These are phyloP conservation scores for Gloeopeniophorella convolvens DNA, from an alignment of 768 basidiomycete species.

Conservation along the genomic window DNA sequence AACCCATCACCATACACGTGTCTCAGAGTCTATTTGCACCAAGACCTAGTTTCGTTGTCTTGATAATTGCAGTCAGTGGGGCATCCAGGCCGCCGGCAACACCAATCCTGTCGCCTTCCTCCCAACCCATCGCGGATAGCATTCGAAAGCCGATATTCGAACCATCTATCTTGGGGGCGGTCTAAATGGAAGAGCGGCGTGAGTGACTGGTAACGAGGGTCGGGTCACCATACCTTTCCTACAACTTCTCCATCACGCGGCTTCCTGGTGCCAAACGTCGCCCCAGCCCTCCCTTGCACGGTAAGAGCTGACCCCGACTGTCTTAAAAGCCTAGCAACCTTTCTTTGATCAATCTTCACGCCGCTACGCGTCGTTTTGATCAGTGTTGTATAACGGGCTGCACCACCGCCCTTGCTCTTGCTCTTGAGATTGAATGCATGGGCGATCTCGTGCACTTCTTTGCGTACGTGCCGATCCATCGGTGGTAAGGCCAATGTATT, in stretches of 20 bases:
- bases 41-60: slow-evolving; percentile 77
- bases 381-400: slow-evolving; percentile 70
- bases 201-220: background rate
- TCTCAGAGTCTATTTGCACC: slow-evolving; percentile 56
- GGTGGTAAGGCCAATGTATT: slow-evolving; percentile 67
- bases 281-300: too few relatives aligned
- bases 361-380: slow-evolving; percentile 59
- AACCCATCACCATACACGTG: too few relatives aligned
- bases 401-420: slow-evolving; percentile 63
- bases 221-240: slow-evolving; percentile 51
- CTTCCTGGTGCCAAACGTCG: slow-evolving; percentile 19
- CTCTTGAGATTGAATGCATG: slow-evolving; percentile 71
- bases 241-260: slow-evolving; percentile 85
- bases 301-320: too few relatives aligned
- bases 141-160: slow-evolving; percentile 84
- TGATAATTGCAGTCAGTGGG: slow-evolving; percentile 80
- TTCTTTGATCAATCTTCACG: slow-evolving; percentile 48
- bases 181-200: slow-evolving; percentile 32
- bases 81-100: slow-evolving; percentile 54
- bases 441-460: slow-evolving; percentile 77
- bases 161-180: slow-evolving; percentile 74
- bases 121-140: slow-evolving; percentile 88
- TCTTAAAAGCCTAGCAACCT: slow-evolving; percentile 42
- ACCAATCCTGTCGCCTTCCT: slow-evolving; percentile 76
- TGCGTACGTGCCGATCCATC: slow-evolving; percentile 64